Conservation (phyloP, 805 yeast genomes). For the Metschnikowia santaceciliae region DNA sequence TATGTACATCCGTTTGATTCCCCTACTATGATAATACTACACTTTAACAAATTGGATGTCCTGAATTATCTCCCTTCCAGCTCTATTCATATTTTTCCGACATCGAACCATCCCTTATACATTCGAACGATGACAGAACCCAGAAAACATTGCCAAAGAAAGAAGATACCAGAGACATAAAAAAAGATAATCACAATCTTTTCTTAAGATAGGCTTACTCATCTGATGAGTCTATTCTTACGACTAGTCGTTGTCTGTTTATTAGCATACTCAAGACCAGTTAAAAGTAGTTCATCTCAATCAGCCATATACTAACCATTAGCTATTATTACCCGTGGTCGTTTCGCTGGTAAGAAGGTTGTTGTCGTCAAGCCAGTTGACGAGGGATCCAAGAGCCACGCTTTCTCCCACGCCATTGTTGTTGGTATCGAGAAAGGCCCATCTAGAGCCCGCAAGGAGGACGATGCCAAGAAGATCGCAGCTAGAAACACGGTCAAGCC, state of each 20-base stretch:
- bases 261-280: background rate
- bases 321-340: slow-evolving; percentile 99
- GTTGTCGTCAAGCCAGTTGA: slow-evolving; percentile 98
- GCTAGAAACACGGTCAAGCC: slow-evolving; percentile 99
- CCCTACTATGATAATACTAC: background rate
- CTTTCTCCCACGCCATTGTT: slow-evolving; percentile 98
- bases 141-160: background rate
- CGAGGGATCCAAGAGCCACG: slow-evolving; percentile 98
- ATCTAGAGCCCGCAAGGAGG: slow-evolving; percentile 89
- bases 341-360: slow-evolving; percentile 99
- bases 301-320: slow-evolving; percentile 19
- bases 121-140: too few relatives aligned
- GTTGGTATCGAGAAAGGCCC: slow-evolving; percentile 99
- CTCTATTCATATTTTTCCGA: background rate
- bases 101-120: background rate
- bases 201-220: too few relatives aligned
- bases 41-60: background rate
- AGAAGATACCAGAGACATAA: too few relatives aligned
- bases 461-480: slow-evolving; percentile 94
- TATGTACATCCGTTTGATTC: slow-evolving; percentile 44
- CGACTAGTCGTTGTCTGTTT: too few relatives aligned
- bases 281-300: background rate
- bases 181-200: too few relatives aligned
- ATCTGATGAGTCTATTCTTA: too few relatives aligned
- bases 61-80: background rate